Percentiles rank a stretch among this genome's conserved stretches.
Evolutionary conservation across 2,329 filamentous ascomycete genomes (phyloP).

Genomic region (Aspergillus fumigatus): DNA sequence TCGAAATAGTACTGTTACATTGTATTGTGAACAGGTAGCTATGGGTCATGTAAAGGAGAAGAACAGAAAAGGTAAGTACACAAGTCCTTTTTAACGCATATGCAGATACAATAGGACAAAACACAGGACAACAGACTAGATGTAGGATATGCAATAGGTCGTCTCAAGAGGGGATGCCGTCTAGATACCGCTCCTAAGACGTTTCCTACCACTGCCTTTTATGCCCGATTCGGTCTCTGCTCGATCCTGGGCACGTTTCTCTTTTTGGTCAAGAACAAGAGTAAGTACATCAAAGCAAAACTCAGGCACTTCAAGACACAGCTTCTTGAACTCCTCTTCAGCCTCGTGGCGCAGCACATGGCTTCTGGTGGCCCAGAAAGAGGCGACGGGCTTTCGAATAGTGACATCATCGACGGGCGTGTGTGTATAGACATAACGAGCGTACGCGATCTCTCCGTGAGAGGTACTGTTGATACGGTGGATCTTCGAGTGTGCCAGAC

Average conservation of each 20-base stretch:
- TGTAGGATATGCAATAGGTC: neutral
- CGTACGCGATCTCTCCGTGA: conserved; percentile 86
- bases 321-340: conserved; percentile 74
- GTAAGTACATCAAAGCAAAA: conserved; percentile 91
- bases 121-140: neutral
- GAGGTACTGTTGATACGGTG: conserved; percentile 85
- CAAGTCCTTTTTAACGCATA: neutral
- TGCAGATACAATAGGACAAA: neutral
- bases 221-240: conserved; percentile 31
- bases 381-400: conserved; percentile 78
- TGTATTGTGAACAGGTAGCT: neutral
- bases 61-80: neutral
- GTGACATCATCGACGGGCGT: conserved; percentile 64
- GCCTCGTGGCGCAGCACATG: conserved; percentile 82
- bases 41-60: neutral
- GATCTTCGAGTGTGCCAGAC: conserved; percentile 80
- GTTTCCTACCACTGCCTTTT: conserved; percentile 38
- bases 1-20: neutral
- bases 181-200: conserved; percentile 27
- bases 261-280: conserved; percentile 42
- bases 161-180: neutral
- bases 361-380: conserved; percentile 79
- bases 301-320: conserved; percentile 85
- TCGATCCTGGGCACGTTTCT: conserved; percentile 37
- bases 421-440: conserved; percentile 81